These are phyloP conservation scores for Collybia sordida DNA, from an alignment of 768 basidiomycete species.

Conservation along the genomic window DNA sequence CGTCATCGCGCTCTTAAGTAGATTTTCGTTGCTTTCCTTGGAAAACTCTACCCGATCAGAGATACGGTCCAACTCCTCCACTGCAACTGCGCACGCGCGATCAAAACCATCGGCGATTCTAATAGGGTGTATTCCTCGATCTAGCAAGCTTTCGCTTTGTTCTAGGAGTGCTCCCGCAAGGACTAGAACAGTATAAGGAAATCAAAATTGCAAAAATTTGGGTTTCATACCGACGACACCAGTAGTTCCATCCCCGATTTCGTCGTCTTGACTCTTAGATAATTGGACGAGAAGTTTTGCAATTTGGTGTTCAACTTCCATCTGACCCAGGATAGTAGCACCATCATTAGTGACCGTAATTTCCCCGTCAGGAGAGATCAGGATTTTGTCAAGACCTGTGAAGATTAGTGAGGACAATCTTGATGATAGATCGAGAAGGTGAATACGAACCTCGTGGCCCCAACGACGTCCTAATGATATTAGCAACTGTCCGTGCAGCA, in stretches of 20 bases:
- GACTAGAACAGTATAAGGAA: conserved; percentile 44
- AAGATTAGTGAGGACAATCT: conserved; percentile 1
- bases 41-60: conserved; percentile 90
- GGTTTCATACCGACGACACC: conserved; percentile 88
- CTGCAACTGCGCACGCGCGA: conserved; percentile 86
- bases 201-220: background rate
- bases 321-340: conserved; percentile 96
- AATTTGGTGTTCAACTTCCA: conserved; percentile 99
- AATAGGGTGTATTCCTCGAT: conserved; percentile 98
- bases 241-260: conserved; percentile 99
- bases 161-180: conserved; percentile 97
- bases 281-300: conserved; percentile 96
- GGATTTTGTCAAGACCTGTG: conserved; percentile 89
- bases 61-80: conserved; percentile 87
- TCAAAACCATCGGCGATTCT: conserved; percentile 99
- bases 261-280: conserved; percentile 98
- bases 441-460: conserved; percentile 78
- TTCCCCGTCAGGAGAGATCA: conserved; percentile 95
- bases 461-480: conserved; percentile 92
- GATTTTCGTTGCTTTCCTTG: conserved; percentile 76
- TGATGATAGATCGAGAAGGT: conserved; percentile 5
- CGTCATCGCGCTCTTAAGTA: conserved; percentile 94
- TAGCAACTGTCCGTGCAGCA: conserved; percentile 90
- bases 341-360: conserved; percentile 99
- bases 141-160: conserved; percentile 93